Evolutionary conservation across 1,284 basidiomycete genomes (phyloP).

Genomic region (Malassezia japonica): DNA sequence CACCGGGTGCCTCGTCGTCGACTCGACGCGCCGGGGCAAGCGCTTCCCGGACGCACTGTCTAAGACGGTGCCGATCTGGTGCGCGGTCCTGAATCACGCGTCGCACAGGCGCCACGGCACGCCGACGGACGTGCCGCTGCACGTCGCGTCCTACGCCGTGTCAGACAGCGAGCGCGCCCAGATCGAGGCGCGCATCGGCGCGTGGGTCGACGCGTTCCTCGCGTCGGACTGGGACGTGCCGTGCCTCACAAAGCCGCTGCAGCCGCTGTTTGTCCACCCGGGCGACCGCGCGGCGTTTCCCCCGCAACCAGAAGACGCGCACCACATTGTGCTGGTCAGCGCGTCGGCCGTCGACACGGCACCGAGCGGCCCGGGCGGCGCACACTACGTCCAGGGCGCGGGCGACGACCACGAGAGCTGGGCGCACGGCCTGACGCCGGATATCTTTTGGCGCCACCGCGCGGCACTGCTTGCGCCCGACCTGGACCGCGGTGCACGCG

Average conservation of each 20-base stretch:
- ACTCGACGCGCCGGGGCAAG: constrained; percentile 87
- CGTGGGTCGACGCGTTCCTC: constrained; percentile 59
- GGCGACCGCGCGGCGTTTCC: neutral
- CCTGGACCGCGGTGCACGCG: constrained; percentile 52
- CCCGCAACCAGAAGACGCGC: neutral
- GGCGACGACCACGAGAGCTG: constrained; percentile 82
- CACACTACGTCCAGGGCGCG: constrained; percentile 68
- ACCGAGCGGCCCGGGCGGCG: neutral
- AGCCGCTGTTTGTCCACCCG: constrained; percentile 59
- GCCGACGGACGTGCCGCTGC: constrained; percentile 46
- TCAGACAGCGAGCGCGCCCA: constrained; percentile 58
- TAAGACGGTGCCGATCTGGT: constrained; percentile 94
- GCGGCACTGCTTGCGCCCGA: constrained; percentile 53
- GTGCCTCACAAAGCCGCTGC: constrained; percentile 54
- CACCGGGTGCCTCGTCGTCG: constrained; percentile 71
- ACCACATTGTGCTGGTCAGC: constrained; percentile 13
- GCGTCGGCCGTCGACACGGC: constrained; percentile 47
- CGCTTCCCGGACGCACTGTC: constrained; percentile 86
- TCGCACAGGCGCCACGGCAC: constrained; percentile 17
- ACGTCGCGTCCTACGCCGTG: constrained; percentile 41
- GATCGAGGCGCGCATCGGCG: constrained; percentile 59
- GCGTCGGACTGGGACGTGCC: constrained; percentile 48
- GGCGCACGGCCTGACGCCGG: constrained; percentile 67
- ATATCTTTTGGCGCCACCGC: constrained; percentile 61
- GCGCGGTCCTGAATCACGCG: constrained; percentile 76